Evolutionary conservation across 805 yeast genomes (phyloP), one percentile per base, ranked within the genome.

Genomic region (Metschnikowia gelsemii): DNA sequence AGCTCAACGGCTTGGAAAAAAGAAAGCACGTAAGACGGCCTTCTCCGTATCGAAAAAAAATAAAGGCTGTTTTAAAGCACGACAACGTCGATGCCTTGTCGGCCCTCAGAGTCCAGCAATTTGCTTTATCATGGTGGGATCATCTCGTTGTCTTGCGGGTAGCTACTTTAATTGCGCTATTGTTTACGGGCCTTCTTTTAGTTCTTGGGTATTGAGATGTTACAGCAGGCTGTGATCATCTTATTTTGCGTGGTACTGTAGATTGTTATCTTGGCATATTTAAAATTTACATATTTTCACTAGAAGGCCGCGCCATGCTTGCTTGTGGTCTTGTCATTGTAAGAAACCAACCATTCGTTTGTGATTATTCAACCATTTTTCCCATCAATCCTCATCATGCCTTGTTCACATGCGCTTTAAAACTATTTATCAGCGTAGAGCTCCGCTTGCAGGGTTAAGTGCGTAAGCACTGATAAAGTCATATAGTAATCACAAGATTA

Each of bases 1-100:
- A 50, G 37, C 42, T 50, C 6, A 45, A 35, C 34, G 46, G 36
- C 16, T 27, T 45, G 19, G 38, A 23, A 13, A 18, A 13, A 8
- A n/a, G 43, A 29, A 39, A 28, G 16, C 12, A 14, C 9, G 6
- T 27, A 3, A 16, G 34, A n/a, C 25, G 43, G 14, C 34, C 34
- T 11, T 39, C 38, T 8, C 43, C 38, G 1, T 8, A 22, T 13
- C 24, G 18, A 8, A 21, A 33, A 20, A 33, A 24, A 11, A 20
- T 5, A 11, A 23, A 16, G 8, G 14, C 26, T 12, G 16, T 5
- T 5, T 19, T 20, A 18, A 13, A 14, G 3, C 9, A 13, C 22
- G 31, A 35, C 8, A 11, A 11, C 20, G 31, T 38, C 12, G 21
- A 32, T 14, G 41, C 30, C 12, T n/a, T 31, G 14, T 25, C 26